phyloP scores from a whole-genome alignment of 75 land plant genomes.

The Adiantum capillusveneris region DNA sequence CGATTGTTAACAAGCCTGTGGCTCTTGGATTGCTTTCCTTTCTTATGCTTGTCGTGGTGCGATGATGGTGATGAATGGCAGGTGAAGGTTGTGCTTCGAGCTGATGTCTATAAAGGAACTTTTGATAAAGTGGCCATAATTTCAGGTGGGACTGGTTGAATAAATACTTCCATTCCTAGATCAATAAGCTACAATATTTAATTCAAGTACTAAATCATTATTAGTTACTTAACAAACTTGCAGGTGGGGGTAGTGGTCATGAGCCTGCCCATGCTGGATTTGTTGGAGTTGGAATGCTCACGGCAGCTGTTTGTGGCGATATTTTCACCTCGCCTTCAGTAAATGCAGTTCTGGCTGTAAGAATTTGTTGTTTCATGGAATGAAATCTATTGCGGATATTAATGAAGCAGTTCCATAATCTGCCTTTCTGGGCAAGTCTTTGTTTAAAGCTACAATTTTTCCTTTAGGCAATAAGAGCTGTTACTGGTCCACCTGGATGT shows the following conservation, averaged over 20 bases:
- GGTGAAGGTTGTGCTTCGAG: slow-evolving; percentile 94
- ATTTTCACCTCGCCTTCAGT: slow-evolving; percentile 85
- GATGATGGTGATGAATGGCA: slow-evolving; percentile 18
- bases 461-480: slow-evolving; percentile 84
- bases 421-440: no score
- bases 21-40: no score
- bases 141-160: slow-evolving; percentile 49
- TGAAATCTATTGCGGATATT: no score
- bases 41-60: no score
- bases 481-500: slow-evolving; percentile 87
- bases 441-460: no score
- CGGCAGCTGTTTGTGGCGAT: slow-evolving; percentile 98
- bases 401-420: no score
- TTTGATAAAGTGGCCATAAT: slow-evolving; percentile 88
- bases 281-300: slow-evolving; percentile 95
- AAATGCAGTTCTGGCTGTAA: slow-evolving; percentile 79
- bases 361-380: slow-evolving; percentile 1
- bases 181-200: no score
- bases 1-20: no score
- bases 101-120: slow-evolving; percentile 61
- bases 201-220: no score
- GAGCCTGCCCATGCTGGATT: slow-evolving; percentile 99
- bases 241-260: slow-evolving; percentile 99
- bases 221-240: background rate
- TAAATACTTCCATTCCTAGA: background rate